These are phyloP conservation scores for Phytopythium cucurbitacearum DNA, from an alignment of 352 stramenopile species.

Conservation along the genomic window DNA sequence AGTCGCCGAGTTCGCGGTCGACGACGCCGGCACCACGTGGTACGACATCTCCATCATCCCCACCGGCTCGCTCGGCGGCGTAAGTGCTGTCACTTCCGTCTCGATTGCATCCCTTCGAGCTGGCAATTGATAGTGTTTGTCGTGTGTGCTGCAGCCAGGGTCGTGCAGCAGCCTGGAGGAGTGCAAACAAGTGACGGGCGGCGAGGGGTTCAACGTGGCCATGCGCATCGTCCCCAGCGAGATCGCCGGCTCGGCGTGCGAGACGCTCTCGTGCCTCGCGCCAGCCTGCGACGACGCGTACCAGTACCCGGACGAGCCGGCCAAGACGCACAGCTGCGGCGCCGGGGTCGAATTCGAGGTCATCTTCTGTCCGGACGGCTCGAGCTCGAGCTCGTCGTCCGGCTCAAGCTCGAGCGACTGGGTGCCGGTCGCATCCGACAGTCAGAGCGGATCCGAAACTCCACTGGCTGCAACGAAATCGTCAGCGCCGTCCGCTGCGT, in stretches of 20 bases:
- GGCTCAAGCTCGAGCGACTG: not conserved
- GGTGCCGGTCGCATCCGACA: not conserved
- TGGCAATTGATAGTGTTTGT: slow-evolving; percentile 3
- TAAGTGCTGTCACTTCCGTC: slow-evolving; percentile 10
- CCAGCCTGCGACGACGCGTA: slow-evolving; percentile 62
- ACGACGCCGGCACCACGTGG: slow-evolving; percentile 22
- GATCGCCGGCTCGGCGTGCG: slow-evolving; percentile 17
- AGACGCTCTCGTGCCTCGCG: slow-evolving; percentile 39
- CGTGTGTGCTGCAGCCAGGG: slow-evolving; percentile 20
- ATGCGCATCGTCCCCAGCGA: slow-evolving; percentile 47
- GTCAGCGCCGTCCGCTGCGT: slow-evolving; percentile 1
- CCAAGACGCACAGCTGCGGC: slow-evolving; percentile 48
- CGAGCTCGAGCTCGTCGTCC: slow-evolving; percentile 1
- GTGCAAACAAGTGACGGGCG: slow-evolving; percentile 47
- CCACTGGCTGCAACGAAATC: not conserved
- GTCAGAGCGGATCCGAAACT: slow-evolving; percentile 1
- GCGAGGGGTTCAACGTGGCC: slow-evolving; percentile 59
- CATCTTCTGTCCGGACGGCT: slow-evolving; percentile 38
- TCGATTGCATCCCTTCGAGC: not conserved
- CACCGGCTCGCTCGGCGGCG: slow-evolving; percentile 15
- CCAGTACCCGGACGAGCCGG: slow-evolving; percentile 47
- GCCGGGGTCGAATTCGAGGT: slow-evolving; percentile 30
- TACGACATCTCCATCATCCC: slow-evolving; percentile 47
- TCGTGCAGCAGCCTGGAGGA: slow-evolving; percentile 39
- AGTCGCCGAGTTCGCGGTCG: slow-evolving; percentile 44